Evolutionary conservation across 257 asterid species (phyloP).

Genomic region (Eucommia ulmoides): DNA sequence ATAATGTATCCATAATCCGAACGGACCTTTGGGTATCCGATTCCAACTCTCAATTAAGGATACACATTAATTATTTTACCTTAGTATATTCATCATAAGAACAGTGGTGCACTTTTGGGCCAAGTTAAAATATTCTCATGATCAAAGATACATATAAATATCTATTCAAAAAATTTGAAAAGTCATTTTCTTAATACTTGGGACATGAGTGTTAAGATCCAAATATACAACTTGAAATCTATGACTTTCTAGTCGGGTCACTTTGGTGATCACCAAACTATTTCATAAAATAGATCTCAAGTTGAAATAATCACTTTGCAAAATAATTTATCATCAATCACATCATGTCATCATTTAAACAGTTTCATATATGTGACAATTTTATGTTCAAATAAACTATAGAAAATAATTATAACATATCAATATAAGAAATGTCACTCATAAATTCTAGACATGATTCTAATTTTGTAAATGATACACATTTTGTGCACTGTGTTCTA

Average conservation of each 20-base stretch:
- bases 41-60: neutral
- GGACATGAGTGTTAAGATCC: neutral
- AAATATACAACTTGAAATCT: neutral
- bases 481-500: neutral
- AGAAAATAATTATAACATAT: neutral
- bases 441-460: neutral
- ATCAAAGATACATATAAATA: neutral
- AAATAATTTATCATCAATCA: neutral
- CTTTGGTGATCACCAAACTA: neutral
- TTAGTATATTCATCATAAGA: neutral
- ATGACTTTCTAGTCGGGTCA: neutral
- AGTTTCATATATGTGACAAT: neutral
- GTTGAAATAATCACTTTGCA: neutral
- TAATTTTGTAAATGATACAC: neutral
- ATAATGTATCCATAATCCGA: no score
- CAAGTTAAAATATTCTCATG: neutral
- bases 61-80: neutral
- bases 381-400: neutral
- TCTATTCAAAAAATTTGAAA: neutral
- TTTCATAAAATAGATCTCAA: neutral
- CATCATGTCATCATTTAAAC: no score
- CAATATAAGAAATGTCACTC: neutral
- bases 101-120: neutral
- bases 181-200: neutral
- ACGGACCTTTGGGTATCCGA: no score